These are phyloP conservation scores for Turnera subulata DNA, from an alignment of 345 rosid species.

Conservation along the genomic window DNA sequence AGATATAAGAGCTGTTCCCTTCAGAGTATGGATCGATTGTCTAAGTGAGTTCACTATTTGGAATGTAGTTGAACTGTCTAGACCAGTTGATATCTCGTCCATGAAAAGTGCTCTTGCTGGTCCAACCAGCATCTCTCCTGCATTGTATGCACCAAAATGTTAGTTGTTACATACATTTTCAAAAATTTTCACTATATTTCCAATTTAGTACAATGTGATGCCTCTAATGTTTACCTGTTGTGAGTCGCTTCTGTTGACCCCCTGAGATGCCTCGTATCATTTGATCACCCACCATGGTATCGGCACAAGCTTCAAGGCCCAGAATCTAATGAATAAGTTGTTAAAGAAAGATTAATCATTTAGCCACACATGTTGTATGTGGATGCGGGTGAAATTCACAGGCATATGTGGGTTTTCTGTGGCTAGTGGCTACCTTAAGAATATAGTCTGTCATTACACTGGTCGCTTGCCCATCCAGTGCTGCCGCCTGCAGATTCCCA, in stretches of 20 bases:
- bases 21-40: constrained; percentile 51
- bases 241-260: constrained; percentile 54
- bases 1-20: constrained; percentile 70
- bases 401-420: constrained; percentile 1
- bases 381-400: not conserved
- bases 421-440: constrained; percentile 65
- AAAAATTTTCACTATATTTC: not conserved
- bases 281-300: constrained; percentile 53
- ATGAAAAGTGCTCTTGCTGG: constrained; percentile 72
- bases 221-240: constrained; percentile 28
- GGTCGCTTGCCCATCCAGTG: constrained; percentile 58
- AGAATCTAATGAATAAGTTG: constrained; percentile 31
- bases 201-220: too few relatives aligned
- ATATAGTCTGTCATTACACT: constrained; percentile 75
- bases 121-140: constrained; percentile 84
- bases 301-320: constrained; percentile 61
- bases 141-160: not conserved
- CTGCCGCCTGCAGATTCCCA: constrained; percentile 47
- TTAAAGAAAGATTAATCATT: not conserved
- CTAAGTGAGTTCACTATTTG: constrained; percentile 72
- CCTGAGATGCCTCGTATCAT: constrained; percentile 63
- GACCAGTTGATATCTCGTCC: constrained; percentile 87
- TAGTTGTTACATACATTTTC: not conserved
- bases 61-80: constrained; percentile 78
- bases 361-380: too few relatives aligned